Base-by-base conservation (phyloP, 352 stramenopile genomes). In the Phytophthora vignae region DNA sequence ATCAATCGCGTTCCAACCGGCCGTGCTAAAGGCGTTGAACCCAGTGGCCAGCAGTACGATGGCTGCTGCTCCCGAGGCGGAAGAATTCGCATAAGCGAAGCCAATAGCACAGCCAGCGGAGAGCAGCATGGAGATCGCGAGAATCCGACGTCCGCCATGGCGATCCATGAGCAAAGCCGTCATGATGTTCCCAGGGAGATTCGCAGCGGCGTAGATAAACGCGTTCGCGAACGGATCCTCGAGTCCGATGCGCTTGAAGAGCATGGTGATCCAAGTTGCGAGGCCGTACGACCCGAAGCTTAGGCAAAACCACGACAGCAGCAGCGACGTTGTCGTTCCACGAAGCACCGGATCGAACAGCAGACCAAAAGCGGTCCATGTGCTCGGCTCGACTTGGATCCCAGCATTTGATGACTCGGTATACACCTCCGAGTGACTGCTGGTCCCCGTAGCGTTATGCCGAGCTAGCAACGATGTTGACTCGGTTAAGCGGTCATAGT, bases 21-120 rank as follows among this genome's bases (percentile, higher is more conserved):
- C 81, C 25, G 94, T 96, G n/a, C 83, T 95, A 67, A 97, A 97
- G 17, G 90, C 91, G 71, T 98, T 97, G 85, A 98, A 98, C 15
- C 85, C 71, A 66, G 91, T 97, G 12, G 93, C 90, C 27, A 92
- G 81, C 0, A 87, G 15, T 12, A 98, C 87, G 64, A 98, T 96
- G 67, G 66, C 54, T 57, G 82, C 73, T 9, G 79, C 77, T 33
- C 76, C 61, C 27, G 74, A 67, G 2, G 63, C 66, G 9, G 77
- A 74, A 3, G 67, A 75, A 61, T 74, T 92, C 12, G 87, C 85
- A 57, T 94, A 85, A 0, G 90, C 88, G 70, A 97, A 97, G 8
- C 88, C 82, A 17, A 83, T 76, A 0, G 89, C 90, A 48, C 84
- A 91, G 8, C 56, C 70, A 25, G 84, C 86, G 1, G 90, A 85